Evolutionary conservation across 495 filamentous ascomycete genomes (phyloP), one percentile per base, ranked within the genome.

Genomic region (Penicillium roqueforti): DNA sequence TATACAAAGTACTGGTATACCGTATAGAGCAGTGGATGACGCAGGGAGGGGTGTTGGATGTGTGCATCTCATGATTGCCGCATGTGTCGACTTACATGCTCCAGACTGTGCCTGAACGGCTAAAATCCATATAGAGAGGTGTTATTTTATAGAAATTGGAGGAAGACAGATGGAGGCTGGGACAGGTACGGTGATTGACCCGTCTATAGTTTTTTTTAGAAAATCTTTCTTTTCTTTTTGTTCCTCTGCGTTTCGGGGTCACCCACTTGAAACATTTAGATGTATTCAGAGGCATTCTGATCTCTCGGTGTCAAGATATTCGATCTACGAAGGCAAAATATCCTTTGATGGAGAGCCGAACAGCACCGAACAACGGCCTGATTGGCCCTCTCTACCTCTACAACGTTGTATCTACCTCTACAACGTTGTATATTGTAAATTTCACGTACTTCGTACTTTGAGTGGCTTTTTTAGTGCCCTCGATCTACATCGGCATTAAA

Each of bases 71-170:
- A 10, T n/a, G 13, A 29, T 22, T 47, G 25, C 44, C 44, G 53
- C 19, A 49, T 55, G 19, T 14, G 55, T 53, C 55, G 34, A 42
- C 19, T 8, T 40, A 42, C 22, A 32, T 36, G 36, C 10, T 52
- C 47, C 42, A 38, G 57, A 60, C 44, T 53, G 57, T 56, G 53
- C 20, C 56, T 55, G 52, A 52, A 55, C 18, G 25, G 28, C 31
- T 26, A 31, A 45, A 53, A 16, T 16, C 19, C 37, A 37, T 5
- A 40, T 40, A 14, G 20, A 7, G 25, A 32, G 19, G 16, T 2
- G 7, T 14, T 20, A 29, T 31, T 11, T 1, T 18, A 22, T 13
- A 46, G 4, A 14, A 6, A 16, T 6, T 29, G 11, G 7, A 18
- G 18, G 14, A 42, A 28, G 26, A 7, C 14, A 29, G 9, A 29